phyloP scores from a whole-genome alignment of 2,329 filamentous ascomycete species.

The Fusarium scirpi region DNA sequence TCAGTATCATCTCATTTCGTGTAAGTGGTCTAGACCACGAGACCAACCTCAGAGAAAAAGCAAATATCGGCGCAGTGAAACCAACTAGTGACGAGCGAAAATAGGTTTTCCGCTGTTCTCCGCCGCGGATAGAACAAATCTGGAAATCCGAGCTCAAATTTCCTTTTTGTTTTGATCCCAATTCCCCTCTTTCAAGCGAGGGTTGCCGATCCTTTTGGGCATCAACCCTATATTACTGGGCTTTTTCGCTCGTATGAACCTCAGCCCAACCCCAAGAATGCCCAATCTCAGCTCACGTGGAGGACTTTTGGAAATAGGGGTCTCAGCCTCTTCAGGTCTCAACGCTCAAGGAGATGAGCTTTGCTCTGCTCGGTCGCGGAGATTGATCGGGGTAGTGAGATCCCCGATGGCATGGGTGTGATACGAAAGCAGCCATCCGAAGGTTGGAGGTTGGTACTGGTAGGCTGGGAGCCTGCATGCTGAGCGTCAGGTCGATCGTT shows the following conservation, averaged over 20 bases:
- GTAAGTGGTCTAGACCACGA: slow-evolving; percentile 18
- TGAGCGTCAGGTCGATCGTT: slow-evolving; percentile 5
- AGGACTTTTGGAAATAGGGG: background rate
- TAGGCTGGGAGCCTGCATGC: background rate
- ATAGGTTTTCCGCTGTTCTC: background rate
- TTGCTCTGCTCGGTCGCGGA: slow-evolving; percentile 8
- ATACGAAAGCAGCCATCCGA: slow-evolving; percentile 27
- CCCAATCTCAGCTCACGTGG: slow-evolving; percentile 20
- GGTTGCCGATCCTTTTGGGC: slow-evolving; percentile 33
- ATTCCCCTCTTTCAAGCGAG: slow-evolving; percentile 3
- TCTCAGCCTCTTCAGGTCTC: background rate
- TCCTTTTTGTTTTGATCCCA: slow-evolving; percentile 12
- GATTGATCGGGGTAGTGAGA: slow-evolving; percentile 8
- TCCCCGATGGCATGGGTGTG: slow-evolving; percentile 10
- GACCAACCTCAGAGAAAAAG: slow-evolving; percentile 7
- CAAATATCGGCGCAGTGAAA: slow-evolving; percentile 31
- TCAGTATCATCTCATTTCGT: slow-evolving; percentile 6
- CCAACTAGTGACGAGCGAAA: slow-evolving; percentile 21
- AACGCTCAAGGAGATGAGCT: background rate
- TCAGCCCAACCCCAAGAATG: slow-evolving; percentile 12
- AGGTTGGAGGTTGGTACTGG: background rate
- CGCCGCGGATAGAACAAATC: slow-evolving; percentile 9
- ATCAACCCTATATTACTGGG: slow-evolving; percentile 5
- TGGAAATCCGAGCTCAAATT: slow-evolving; percentile 15
- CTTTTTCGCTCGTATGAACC: background rate